Percentiles rank a stretch among this genome's conserved stretches.
Conservation (phyloP, 2,329 filamentous ascomycete genomes). For the Alternaria longipes region DNA sequence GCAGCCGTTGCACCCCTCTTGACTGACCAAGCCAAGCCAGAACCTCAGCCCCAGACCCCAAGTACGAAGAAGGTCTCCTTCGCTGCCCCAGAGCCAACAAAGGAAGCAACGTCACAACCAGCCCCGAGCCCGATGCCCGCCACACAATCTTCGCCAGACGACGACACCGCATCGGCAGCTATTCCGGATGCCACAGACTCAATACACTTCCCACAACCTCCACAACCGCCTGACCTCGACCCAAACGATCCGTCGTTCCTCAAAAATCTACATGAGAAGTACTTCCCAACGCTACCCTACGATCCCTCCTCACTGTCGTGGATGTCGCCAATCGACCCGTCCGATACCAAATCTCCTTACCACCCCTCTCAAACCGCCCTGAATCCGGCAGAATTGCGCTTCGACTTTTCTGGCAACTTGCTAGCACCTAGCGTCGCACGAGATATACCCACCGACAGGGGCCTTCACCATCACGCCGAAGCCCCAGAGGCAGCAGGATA, state of each 20-base stretch:
- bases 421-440: conserved; percentile 80
- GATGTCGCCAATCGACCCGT: conserved; percentile 76
- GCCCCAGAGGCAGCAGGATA: conserved; percentile 95
- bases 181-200: conserved; percentile 60
- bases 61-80: conserved; percentile 50
- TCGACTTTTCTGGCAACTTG: conserved; percentile 84
- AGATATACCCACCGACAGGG: conserved; percentile 76
- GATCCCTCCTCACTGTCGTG: conserved; percentile 88
- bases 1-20: conserved; percentile 1
- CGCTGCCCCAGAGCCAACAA: conserved; percentile 24
- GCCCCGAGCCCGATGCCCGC: conserved; percentile 3
- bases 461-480: conserved; percentile 91
- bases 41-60: conserved; percentile 17
- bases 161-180: conserved; percentile 54
- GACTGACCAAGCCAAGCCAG: conserved; percentile 23
- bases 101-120: conserved; percentile 12
- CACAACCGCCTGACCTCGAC: conserved; percentile 76
- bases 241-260: conserved; percentile 86
- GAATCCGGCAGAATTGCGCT: conserved; percentile 81
- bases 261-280: conserved; percentile 84
- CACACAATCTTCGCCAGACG: background rate
- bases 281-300: conserved; percentile 87
- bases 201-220: conserved; percentile 69
- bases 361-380: conserved; percentile 78
- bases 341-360: conserved; percentile 76